These are phyloP conservation scores for Bacterosira constricta DNA, from an alignment of 108 stramenopile species.

Conservation along the genomic window DNA sequence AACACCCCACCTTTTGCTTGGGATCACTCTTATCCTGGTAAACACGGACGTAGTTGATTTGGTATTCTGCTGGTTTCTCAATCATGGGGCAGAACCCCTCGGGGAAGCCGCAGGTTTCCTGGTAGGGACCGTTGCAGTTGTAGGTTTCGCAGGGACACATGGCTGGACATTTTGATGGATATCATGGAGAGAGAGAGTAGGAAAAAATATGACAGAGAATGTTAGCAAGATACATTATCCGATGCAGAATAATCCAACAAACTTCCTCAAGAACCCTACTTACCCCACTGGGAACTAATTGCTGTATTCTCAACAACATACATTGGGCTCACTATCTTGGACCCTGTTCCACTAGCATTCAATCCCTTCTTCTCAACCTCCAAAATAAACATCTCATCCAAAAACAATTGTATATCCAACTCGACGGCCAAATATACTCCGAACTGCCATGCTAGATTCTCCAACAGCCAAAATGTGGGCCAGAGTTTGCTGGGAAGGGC, in stretches of 20 bases:
- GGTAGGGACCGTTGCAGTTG: slow-evolving; percentile 85
- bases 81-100: slow-evolving; percentile 93
- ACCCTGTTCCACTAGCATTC: slow-evolving; percentile 63
- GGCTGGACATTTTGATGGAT: slow-evolving; percentile 72
- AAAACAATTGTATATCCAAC: slow-evolving; percentile 82
- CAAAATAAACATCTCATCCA: slow-evolving; percentile 85
- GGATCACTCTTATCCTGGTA: slow-evolving; percentile 86
- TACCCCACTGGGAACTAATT: slow-evolving; percentile 91
- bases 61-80: slow-evolving; percentile 62
- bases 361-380: slow-evolving; percentile 76
- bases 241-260: too few species aligned
- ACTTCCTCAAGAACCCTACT: too few species aligned
- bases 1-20: slow-evolving; percentile 89
- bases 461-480: slow-evolving; percentile 99
- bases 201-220: neutral
- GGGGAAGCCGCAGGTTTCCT: slow-evolving; percentile 83
- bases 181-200: slow-evolving; percentile 30
- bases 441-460: slow-evolving; percentile 94
- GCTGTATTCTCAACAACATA: slow-evolving; percentile 96
- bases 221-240: neutral
- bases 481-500: slow-evolving; percentile 91
- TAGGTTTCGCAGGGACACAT: slow-evolving; percentile 82
- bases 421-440: slow-evolving; percentile 92
- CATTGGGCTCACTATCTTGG: slow-evolving; percentile 91
- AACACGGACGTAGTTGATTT: slow-evolving; percentile 86